Evolutionary conservation across 139 green algal genomes (phyloP).

Genomic region (Eudorina sp.): DNA sequence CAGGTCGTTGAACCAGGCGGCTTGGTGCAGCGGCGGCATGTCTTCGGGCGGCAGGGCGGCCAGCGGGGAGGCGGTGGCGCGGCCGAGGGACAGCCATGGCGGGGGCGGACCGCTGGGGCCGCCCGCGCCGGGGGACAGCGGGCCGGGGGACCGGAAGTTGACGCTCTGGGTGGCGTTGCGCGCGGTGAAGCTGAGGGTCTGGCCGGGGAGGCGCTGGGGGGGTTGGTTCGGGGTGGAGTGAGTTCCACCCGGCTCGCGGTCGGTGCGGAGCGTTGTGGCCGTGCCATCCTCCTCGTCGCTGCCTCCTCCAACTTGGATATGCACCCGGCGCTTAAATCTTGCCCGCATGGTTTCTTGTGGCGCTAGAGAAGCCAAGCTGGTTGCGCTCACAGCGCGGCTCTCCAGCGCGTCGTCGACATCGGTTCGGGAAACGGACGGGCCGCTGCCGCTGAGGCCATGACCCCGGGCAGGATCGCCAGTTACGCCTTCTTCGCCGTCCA

Average conservation of each 20-base stretch:
- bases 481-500: not conserved
- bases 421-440: not conserved
- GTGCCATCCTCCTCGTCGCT: not conserved
- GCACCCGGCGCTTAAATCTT: not conserved
- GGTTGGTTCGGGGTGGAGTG: not conserved
- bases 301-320: not conserved
- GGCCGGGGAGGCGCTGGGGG: not conserved
- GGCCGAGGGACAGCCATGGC: not conserved
- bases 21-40: slow-evolving; percentile 8
- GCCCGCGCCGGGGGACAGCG: not conserved
- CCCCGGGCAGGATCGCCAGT: not conserved
- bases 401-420: not conserved
- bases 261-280: not conserved
- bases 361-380: not conserved
- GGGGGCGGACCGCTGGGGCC: not conserved
- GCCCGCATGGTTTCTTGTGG: not conserved
- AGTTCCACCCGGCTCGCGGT: not conserved
- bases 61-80: not conserved
- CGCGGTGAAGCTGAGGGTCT: not conserved
- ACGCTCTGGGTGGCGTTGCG: not conserved
- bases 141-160: not conserved
- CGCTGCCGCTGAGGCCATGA: not conserved
- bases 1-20: slow-evolving; percentile 28
- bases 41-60: not conserved
- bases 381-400: not conserved